These are phyloP conservation scores for Fragaria ananassa DNA, from an alignment of 306 rosid species.

Conservation along the genomic window DNA sequence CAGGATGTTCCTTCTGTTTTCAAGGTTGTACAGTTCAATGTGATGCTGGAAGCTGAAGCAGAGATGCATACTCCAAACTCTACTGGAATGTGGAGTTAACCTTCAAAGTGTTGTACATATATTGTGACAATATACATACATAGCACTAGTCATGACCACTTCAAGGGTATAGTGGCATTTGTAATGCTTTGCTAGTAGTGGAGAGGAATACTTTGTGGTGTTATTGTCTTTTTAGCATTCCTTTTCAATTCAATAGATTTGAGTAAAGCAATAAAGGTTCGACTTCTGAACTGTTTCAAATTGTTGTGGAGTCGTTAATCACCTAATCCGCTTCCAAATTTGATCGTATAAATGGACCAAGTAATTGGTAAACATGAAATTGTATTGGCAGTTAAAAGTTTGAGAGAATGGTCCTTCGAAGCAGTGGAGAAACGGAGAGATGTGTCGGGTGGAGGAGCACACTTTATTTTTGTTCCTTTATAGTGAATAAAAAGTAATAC, in stretches of 20 bases:
- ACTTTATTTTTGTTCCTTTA: no score
- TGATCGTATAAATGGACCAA: neutral
- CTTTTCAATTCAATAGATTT: neutral
- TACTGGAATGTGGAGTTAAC: conserved; percentile 8
- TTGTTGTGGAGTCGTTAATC: neutral
- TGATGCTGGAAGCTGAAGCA: conserved; percentile 1
- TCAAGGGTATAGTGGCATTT: conserved; percentile 17
- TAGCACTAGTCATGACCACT: conserved; percentile 19
- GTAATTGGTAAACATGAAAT: neutral
- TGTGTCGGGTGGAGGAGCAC: no score
- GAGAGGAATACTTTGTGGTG: neutral
- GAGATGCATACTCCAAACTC: conserved; percentile 11
- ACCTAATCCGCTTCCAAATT: neutral
- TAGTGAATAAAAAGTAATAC: no score
- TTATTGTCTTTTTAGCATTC: neutral
- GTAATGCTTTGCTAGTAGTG: neutral
- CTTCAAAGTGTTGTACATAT: conserved; percentile 29
- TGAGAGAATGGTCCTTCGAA: neutral
- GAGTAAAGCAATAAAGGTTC: neutral
- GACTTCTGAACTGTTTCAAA: neutral
- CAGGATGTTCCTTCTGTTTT: neutral
- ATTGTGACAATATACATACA: conserved; percentile 6
- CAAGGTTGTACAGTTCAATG: conserved; percentile 37
- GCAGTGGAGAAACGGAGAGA: neutral
- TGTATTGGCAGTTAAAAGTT: no score